Evolutionary conservation across 345 rosid genomes (phyloP).

Genomic region (Salix purpurea): DNA sequence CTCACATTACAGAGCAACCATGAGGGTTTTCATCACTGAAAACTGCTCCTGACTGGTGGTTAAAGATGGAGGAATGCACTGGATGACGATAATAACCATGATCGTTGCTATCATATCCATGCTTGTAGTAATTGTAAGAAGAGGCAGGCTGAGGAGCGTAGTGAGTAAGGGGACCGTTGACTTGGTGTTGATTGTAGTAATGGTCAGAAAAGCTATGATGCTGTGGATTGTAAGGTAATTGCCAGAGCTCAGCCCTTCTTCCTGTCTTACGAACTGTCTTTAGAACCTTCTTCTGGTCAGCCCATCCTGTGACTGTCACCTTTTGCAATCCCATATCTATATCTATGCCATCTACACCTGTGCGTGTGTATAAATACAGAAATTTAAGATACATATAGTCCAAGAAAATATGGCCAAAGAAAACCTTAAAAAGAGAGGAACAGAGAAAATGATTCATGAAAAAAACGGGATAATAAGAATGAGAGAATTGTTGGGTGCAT

Average conservation of each 20-base stretch:
- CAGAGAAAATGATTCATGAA: background rate
- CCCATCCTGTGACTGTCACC: slow-evolving; percentile 78
- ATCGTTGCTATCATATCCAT: slow-evolving; percentile 60
- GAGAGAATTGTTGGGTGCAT: too few relatives aligned
- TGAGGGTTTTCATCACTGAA: slow-evolving; percentile 90
- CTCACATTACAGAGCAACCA: slow-evolving; percentile 71
- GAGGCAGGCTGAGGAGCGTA: slow-evolving; percentile 57
- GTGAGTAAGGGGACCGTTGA: slow-evolving; percentile 52
- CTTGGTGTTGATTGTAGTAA: slow-evolving; percentile 47
- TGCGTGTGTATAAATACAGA: background rate
- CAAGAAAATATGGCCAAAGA: background rate
- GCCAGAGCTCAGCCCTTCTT: slow-evolving; percentile 85
- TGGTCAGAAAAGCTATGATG: slow-evolving; percentile 23
- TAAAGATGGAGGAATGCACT: slow-evolving; percentile 44
- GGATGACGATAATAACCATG: slow-evolving; percentile 43
- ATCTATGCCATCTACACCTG: slow-evolving; percentile 75
- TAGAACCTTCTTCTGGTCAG: slow-evolving; percentile 74
- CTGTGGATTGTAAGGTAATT: slow-evolving; percentile 60
- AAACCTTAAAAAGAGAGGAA: background rate
- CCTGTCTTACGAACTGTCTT: slow-evolving; percentile 70
- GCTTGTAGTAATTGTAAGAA: slow-evolving; percentile 80
- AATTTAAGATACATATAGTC: background rate
- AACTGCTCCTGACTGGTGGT: slow-evolving; percentile 52
- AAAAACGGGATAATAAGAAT: background rate
- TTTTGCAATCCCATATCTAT: slow-evolving; percentile 67